Evolutionary conservation across 2,329 filamentous ascomycete genomes (phyloP).

Genomic region (Xylariaceae sp.): DNA sequence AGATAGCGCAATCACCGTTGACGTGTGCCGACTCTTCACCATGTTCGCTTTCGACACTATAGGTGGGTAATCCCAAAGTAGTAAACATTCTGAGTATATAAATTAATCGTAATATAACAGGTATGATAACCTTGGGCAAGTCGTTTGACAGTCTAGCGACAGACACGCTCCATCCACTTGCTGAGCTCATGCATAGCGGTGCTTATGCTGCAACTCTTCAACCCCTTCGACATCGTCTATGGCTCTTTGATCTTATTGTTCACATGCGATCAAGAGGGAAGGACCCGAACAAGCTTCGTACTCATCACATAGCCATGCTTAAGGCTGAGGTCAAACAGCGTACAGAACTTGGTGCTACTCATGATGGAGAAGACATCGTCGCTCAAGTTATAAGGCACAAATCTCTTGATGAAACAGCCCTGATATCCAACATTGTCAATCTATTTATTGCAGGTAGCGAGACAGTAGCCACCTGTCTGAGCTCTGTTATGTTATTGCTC

Average conservation of each 20-base stretch:
- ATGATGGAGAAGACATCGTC: slow-evolving; percentile 39
- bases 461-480: slow-evolving; percentile 54
- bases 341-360: neutral
- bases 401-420: neutral
- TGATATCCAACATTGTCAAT: neutral
- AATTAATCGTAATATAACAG: neutral
- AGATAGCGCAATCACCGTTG: neutral
- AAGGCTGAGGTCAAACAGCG: neutral
- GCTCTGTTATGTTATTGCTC: slow-evolving; percentile 47
- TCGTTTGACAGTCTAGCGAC: neutral
- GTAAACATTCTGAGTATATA: neutral
- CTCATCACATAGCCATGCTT: neutral
- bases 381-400: slow-evolving; percentile 23
- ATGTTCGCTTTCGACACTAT: slow-evolving; percentile 8
- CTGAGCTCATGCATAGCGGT: slow-evolving; percentile 7
- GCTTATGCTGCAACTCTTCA: slow-evolving; percentile 3
- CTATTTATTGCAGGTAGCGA: slow-evolving; percentile 53
- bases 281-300: slow-evolving; percentile 1
- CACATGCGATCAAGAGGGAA: neutral
- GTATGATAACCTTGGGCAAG: slow-evolving; percentile 6
- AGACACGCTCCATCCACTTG: slow-evolving; percentile 4
- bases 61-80: neutral
- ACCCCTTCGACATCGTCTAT: neutral
- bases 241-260: neutral
- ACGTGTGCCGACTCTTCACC: neutral